Evolutionary conservation across 306 rosid species (phyloP).

Genomic region (Urtica urens): DNA sequence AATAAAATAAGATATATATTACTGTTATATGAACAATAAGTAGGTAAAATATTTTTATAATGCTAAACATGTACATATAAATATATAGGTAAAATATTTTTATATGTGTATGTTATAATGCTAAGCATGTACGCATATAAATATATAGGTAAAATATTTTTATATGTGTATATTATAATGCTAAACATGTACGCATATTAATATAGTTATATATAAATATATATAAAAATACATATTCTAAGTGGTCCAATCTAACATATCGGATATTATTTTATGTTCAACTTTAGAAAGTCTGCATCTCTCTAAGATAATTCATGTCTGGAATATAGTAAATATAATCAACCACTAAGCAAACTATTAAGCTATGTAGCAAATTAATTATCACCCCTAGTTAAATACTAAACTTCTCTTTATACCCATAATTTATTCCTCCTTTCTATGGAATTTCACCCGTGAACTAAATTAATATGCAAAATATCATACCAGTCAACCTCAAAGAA

Average conservation of each 20-base stretch:
- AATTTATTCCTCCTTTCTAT: conserved; percentile 1
- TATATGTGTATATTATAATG: too few relatives aligned
- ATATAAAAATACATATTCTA: too few relatives aligned
- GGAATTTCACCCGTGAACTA: not conserved
- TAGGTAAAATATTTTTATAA: too few relatives aligned
- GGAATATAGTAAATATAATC: conserved; percentile 5
- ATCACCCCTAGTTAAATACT: conserved; percentile 3
- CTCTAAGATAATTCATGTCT: not conserved
- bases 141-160: too few relatives aligned
- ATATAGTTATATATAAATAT: too few relatives aligned
- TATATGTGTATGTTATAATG: too few relatives aligned
- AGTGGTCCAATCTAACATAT: conserved; percentile 8
- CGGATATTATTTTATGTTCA: not conserved
- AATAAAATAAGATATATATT: too few relatives aligned
- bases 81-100: too few relatives aligned
- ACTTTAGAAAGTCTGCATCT: not conserved
- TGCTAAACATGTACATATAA: too few relatives aligned
- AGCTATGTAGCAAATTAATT: not conserved
- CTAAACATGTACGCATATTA: too few relatives aligned
- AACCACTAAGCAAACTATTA: conserved; percentile 12
- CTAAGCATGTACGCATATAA: too few relatives aligned
- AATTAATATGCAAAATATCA: not conserved
- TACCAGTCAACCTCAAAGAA: conserved; percentile 8
- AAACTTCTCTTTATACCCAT: not conserved
- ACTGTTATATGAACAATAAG: too few relatives aligned